These are phyloP conservation scores for Thermomyces lanuginosus DNA, from an alignment of 2,329 filamentous ascomycete species.

Conservation along the genomic window DNA sequence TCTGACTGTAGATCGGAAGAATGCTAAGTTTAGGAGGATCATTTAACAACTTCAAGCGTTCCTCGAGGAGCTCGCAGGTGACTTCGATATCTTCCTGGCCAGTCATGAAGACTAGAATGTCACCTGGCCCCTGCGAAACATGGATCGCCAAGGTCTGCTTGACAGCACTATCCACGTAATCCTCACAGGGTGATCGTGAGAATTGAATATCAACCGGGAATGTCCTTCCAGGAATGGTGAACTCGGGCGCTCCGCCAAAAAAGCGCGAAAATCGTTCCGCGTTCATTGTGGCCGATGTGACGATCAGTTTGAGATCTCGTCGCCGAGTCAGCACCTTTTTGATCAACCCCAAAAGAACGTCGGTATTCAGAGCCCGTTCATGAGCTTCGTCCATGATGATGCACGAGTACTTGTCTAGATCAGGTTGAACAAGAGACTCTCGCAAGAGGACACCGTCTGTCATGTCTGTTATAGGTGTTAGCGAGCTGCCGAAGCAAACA, in stretches of 20 bases:
- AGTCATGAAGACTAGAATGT: conserved; percentile 98
- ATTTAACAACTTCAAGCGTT: conserved; percentile 73
- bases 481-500: conserved; percentile 1
- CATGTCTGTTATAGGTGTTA: conserved; percentile 45
- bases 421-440: conserved; percentile 81
- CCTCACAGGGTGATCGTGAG: conserved; percentile 84
- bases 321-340: conserved; percentile 88
- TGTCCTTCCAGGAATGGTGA: conserved; percentile 86
- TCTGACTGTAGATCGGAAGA: conserved; percentile 95
- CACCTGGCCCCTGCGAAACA: conserved; percentile 79
- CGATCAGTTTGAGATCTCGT: conserved; percentile 85
- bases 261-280: conserved; percentile 90
- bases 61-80: conserved; percentile 83
- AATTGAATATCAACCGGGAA: conserved; percentile 97
- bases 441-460: conserved; percentile 88
- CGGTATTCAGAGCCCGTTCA: conserved; percentile 88
- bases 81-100: conserved; percentile 97
- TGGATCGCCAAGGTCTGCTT: conserved; percentile 93
- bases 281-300: conserved; percentile 98
- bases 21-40: conserved; percentile 91
- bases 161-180: conserved; percentile 93
- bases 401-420: conserved; percentile 90
- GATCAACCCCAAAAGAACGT: conserved; percentile 92
- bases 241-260: conserved; percentile 89
- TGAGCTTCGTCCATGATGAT: conserved; percentile 99